These are phyloP conservation scores for Aureobasidium sp. DNA, from an alignment of 2,329 filamentous ascomycete genomes.

Conservation along the genomic window DNA sequence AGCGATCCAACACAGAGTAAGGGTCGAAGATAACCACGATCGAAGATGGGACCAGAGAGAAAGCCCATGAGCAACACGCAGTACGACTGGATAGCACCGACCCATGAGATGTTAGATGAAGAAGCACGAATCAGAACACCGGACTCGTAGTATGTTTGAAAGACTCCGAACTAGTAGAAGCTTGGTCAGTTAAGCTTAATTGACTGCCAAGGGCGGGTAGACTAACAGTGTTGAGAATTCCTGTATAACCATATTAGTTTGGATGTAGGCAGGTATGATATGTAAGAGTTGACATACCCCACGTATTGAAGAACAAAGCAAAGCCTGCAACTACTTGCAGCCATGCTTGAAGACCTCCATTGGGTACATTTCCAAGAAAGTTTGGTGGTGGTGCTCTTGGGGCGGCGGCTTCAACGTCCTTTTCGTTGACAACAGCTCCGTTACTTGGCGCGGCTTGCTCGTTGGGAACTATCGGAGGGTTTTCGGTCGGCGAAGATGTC, in stretches of 20 bases:
- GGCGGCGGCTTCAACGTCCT: slow-evolving; percentile 13
- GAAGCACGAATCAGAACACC: slow-evolving; percentile 20
- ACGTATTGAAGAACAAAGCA: slow-evolving; percentile 55
- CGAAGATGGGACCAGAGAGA: slow-evolving; percentile 19
- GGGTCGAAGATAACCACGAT: slow-evolving; percentile 17
- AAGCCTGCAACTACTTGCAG: slow-evolving; percentile 54
- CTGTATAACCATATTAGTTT: not conserved
- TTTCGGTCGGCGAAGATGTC: slow-evolving; percentile 6
- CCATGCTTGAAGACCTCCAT: slow-evolving; percentile 54
- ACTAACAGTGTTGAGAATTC: slow-evolving; percentile 14
- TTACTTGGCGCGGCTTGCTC: slow-evolving; percentile 6
- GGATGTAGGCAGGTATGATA: not conserved
- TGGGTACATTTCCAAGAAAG: slow-evolving; percentile 32
- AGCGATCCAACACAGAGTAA: slow-evolving; percentile 22
- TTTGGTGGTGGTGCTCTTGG: slow-evolving; percentile 17
- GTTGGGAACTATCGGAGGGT: slow-evolving; percentile 16
- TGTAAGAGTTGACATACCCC: slow-evolving; percentile 31
- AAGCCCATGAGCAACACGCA: slow-evolving; percentile 26
- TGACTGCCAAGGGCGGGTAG: not conserved
- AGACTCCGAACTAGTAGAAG: slow-evolving; percentile 21
- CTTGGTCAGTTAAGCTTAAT: slow-evolving; percentile 19
- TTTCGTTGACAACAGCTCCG: not conserved
- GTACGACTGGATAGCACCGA: slow-evolving; percentile 33
- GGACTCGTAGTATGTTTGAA: slow-evolving; percentile 27
- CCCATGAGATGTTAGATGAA: slow-evolving; percentile 34